phyloP scores from a whole-genome alignment of 2,329 filamentous ascomycete species.

The Tolypocladium ovalisporum region DNA sequence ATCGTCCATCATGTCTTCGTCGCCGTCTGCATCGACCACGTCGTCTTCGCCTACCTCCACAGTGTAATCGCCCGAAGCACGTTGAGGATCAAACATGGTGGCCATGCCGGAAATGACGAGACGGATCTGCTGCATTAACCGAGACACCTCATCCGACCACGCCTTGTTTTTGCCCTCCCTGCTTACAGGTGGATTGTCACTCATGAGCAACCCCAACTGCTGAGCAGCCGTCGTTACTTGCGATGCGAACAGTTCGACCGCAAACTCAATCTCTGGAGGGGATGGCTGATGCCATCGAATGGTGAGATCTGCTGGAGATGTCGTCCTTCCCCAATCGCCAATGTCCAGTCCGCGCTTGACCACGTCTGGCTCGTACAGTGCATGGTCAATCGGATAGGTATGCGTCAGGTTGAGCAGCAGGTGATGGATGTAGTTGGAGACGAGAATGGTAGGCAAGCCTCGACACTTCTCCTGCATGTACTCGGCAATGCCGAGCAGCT shows the following conservation, averaged over 20 bases:
- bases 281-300: constrained; percentile 87
- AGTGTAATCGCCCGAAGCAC: constrained; percentile 45
- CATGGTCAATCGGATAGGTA: constrained; percentile 85
- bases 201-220: constrained; percentile 68
- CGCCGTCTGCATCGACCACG: constrained; percentile 46
- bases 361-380: constrained; percentile 72
- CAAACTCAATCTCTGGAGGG: constrained; percentile 73
- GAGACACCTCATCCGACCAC: constrained; percentile 93
- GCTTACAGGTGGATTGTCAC: constrained; percentile 70
- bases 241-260: constrained; percentile 76
- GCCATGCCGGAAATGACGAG: constrained; percentile 87
- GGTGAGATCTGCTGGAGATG: constrained; percentile 62
- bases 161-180: constrained; percentile 94
- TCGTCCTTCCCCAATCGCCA: constrained; percentile 74
- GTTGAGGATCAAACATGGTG: constrained; percentile 73
- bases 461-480: constrained; percentile 97
- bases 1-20: constrained; percentile 31
- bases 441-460: constrained; percentile 86
- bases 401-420: constrained; percentile 87
- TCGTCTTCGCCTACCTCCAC: constrained; percentile 32
- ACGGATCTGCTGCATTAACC: constrained; percentile 77
- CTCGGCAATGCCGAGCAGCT: constrained; percentile 80
- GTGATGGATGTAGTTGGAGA: constrained; percentile 97
- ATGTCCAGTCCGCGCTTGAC: constrained; percentile 61
- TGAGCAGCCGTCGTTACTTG: constrained; percentile 69